A percentile compares a stretch with the other conserved stretches of the same genome.
These are phyloP conservation scores for Syzygium jambos DNA, from an alignment of 345 rosid species.

Conservation along the genomic window DNA sequence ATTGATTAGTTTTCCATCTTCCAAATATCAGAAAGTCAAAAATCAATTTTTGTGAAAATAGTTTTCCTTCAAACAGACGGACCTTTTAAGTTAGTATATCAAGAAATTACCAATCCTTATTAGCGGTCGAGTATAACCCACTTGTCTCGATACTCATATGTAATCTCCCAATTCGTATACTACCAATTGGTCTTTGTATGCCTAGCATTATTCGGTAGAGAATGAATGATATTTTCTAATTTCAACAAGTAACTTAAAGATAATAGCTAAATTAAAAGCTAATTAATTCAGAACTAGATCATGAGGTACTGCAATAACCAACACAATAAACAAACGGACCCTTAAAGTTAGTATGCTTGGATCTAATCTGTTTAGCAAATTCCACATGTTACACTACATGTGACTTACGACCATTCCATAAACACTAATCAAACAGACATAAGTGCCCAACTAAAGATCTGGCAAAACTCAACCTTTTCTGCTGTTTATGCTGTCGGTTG, in stretches of 20 bases:
- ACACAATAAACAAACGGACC: background rate
- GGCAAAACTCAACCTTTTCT: background rate
- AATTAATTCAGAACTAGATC: background rate
- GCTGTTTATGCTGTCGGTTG: no score
- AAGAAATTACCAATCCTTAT: background rate
- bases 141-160: background rate
- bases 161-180: background rate
- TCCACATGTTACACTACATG: background rate
- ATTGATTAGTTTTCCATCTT: background rate
- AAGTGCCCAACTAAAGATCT: background rate
- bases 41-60: rapidly evolving
- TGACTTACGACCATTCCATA: background rate
- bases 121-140: background rate
- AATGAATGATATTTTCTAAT: no score
- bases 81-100: background rate
- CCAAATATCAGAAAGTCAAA: background rate
- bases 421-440: background rate
- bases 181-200: background rate
- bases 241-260: background rate
- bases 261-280: background rate
- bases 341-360: background rate
- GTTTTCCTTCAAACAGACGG: background rate
- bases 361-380: background rate
- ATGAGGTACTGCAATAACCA: background rate
- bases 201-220: background rate